These are phyloP conservation scores for Cucumis sativus DNA, from an alignment of 306 rosid genomes.

Conservation along the genomic window Cucumber_9930_V3 NC_026658.2:25239501-25240000, in stretches of 20 bases:
- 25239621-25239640: neutral
- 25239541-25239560: neutral
- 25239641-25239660: too few species aligned
- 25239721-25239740: too few species aligned
- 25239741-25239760: too few species aligned
- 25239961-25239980: slow-evolving; percentile 50
- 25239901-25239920: slow-evolving; percentile 15
- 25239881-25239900: neutral
- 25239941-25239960: slow-evolving; percentile 29
- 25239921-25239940: slow-evolving; percentile 29
- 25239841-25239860: neutral
- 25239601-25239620: neutral
- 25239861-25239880: neutral
- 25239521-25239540: neutral
- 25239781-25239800: too few species aligned
- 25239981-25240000: slow-evolving; percentile 70
- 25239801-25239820: too few species aligned
- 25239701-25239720: too few species aligned
- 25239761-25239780: too few species aligned
- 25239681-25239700: too few species aligned
- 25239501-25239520: neutral
- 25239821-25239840: neutral
- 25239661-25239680: too few species aligned
- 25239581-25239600: neutral
- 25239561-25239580: neutral